Evolutionary conservation across 768 basidiomycete genomes (phyloP), one percentile per base, ranked within the genome.

Genomic region (Trametes cingulata): DNA sequence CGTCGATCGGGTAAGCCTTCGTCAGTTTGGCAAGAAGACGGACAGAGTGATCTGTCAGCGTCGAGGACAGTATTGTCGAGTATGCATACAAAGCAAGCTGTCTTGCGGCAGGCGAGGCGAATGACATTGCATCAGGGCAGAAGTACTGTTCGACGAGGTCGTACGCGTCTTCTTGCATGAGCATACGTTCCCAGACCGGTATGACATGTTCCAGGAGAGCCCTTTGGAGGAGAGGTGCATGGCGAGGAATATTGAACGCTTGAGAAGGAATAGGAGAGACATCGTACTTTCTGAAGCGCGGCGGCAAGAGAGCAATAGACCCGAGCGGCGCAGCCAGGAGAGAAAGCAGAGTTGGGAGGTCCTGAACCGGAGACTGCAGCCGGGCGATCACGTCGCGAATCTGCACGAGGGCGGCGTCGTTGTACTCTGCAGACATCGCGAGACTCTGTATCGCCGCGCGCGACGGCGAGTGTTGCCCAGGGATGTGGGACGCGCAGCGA

Each of bases 141-240:
- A 95, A 93, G 71, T 86, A 93, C 60, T 87, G 85, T 40, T 85
- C 80, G 1, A 85, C 65, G 17, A 93, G 71, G 2, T 70, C 52
- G 13, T 72, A 72, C 12, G 76, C 73, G 22, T 79, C 70, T 36
- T 83, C 72, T 58, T 86, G 80, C n/a, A 73, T 70, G 40, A 95
- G 76, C 3, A 70, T 58, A 1, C 75, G 65, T 39, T 84, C 81
- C 91, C 93, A 96, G 35, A 82, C 81, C 0, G 91, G 90, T 3
- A 85, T 69, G 50, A 92, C 76, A 61, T 85, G 77, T 62, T 82
- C 81, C 25, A 95, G 67, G 13, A 95, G 71, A 10, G 76, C 77
- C 48, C 78, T 76, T 67, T 96, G 93, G n/a, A 95, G 72, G 1
- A 73, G 68, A 3, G 86, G 82, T 33, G 85, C 69, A 60, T 73